Evolutionary conservation across 2,329 filamentous ascomycete genomes (phyloP).

Genomic region (Coniochaeta prunicola): DNA sequence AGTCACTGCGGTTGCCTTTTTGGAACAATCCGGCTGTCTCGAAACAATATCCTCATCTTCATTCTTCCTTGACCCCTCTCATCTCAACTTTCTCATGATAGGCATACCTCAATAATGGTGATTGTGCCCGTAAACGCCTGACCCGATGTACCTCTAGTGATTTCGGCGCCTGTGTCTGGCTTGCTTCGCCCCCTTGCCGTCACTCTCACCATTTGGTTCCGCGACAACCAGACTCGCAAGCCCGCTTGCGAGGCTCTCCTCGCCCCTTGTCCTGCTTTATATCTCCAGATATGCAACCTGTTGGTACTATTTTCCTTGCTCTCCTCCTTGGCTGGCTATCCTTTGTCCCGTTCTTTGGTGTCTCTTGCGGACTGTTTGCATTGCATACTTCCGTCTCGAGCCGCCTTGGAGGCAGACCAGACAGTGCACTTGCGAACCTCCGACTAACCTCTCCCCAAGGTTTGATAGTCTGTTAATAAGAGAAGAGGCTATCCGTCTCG

Average conservation of each 20-base stretch:
- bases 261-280: neutral
- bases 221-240: neutral
- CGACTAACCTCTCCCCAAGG: neutral
- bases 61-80: neutral
- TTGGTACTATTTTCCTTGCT: neutral
- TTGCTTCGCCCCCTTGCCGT: neutral
- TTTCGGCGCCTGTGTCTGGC: neutral
- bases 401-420: neutral
- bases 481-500: neutral
- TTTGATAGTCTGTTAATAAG: neutral
- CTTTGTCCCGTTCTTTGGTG: neutral
- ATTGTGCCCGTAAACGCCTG: neutral
- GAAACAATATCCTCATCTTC: neutral
- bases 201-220: neutral
- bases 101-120: neutral
- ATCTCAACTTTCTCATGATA: neutral
- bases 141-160: neutral
- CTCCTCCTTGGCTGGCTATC: neutral
- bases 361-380: neutral
- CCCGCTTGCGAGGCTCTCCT: neutral
- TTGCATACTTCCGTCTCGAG: neutral
- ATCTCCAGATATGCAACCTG: neutral
- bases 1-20: neutral
- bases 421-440: neutral
- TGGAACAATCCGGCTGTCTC: neutral